Conservation (phyloP, 805 yeast species). For the Sugiyamaella marilandica region DNA sequence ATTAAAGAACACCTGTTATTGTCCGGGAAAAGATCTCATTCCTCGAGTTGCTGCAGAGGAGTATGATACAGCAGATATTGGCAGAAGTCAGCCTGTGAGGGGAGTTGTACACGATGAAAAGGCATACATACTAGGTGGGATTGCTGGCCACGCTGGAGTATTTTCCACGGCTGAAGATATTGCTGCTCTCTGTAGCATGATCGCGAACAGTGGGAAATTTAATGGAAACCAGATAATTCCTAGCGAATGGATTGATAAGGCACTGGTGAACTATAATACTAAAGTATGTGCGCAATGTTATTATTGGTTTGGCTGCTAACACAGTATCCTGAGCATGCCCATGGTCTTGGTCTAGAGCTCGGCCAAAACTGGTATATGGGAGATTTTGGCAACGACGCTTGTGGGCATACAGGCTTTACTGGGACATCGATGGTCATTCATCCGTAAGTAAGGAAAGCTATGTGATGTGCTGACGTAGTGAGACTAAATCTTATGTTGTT, state of each 20-base stretch:
- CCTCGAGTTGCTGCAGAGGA: slow-evolving; percentile 11
- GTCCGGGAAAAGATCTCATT: not conserved
- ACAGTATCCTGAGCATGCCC: slow-evolving; percentile 12
- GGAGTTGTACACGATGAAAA: slow-evolving; percentile 20
- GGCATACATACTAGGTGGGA: slow-evolving; percentile 13
- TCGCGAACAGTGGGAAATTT: slow-evolving; percentile 8
- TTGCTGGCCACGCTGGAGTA: slow-evolving; percentile 17
- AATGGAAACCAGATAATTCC: not conserved
- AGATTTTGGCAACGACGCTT: slow-evolving; percentile 7
- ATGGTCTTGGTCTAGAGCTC: slow-evolving; percentile 20
- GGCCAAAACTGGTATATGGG: slow-evolving; percentile 16
- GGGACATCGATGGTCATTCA: slow-evolving; percentile 18
- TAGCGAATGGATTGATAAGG: slow-evolving; percentile 3
- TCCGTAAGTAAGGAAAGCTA: not conserved
- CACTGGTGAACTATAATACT: slow-evolving; percentile 5
- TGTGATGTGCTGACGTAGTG: not conserved
- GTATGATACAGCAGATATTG: slow-evolving; percentile 8
- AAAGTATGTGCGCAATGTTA: not conserved
- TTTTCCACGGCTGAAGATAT: slow-evolving; percentile 15
- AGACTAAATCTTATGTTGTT: slow-evolving; percentile 11
- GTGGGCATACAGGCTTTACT: slow-evolving; percentile 21
- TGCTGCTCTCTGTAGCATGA: slow-evolving; percentile 11
- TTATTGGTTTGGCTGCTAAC: not conserved
- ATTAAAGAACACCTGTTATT: slow-evolving; percentile 9
- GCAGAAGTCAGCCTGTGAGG: slow-evolving; percentile 16